Conservation (phyloP, 352 stramenopile genomes). For the Phytophthora tentaculata region DNA sequence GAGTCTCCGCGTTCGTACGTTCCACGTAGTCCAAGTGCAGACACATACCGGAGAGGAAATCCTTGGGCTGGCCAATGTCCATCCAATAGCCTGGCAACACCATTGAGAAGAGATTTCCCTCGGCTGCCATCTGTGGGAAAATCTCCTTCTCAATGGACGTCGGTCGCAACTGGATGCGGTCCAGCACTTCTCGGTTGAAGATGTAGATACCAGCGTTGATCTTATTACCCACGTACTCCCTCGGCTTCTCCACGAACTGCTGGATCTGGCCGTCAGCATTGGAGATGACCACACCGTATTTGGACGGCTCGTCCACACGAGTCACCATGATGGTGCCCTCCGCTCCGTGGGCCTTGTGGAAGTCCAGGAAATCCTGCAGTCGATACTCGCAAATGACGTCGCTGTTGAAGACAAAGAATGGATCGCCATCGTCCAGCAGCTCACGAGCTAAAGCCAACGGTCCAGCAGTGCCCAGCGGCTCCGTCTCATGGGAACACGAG, state of each 20-base stretch:
- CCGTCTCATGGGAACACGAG: constrained; percentile 87
- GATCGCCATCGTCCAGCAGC: constrained; percentile 83
- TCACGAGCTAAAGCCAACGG: constrained; percentile 84
- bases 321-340: constrained; percentile 89
- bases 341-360: constrained; percentile 76
- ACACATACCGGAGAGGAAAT: constrained; percentile 89
- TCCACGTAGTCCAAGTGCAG: constrained; percentile 82
- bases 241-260: constrained; percentile 90
- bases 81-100: constrained; percentile 90
- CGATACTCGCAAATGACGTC: constrained; percentile 91
- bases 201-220: constrained; percentile 93
- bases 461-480: constrained; percentile 83
- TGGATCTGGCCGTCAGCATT: constrained; percentile 83
- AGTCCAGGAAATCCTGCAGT: constrained; percentile 78
- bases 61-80: constrained; percentile 91
- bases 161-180: constrained; percentile 87
- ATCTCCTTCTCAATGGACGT: constrained; percentile 93
- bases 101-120: constrained; percentile 89
- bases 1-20: constrained; percentile 44
- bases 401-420: constrained; percentile 93
- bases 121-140: constrained; percentile 90
- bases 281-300: constrained; percentile 90
- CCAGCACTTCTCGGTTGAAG: constrained; percentile 88
- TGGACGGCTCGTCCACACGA: constrained; percentile 88
- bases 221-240: constrained; percentile 90